Conservation (phyloP, 1,284 basidiomycete genomes). For the Phellopilus nigrolimitatus region DNA sequence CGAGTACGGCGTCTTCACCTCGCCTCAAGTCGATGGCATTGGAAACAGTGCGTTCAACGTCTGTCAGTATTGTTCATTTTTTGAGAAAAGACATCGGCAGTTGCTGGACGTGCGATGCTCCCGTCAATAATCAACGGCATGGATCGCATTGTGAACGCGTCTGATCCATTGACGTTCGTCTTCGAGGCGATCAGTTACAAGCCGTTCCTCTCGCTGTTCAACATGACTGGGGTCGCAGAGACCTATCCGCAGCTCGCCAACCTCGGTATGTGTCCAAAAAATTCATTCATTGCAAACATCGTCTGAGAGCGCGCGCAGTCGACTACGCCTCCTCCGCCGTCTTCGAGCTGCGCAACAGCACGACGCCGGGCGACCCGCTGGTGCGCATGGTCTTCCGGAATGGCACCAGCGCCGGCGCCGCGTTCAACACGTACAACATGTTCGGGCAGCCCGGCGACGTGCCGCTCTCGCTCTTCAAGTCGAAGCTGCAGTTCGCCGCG, state of each 20-base stretch:
- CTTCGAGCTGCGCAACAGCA: conserved; percentile 36
- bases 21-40: conserved; percentile 32
- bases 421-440: conserved; percentile 28
- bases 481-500: conserved; percentile 37
- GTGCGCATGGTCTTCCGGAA: conserved; percentile 60
- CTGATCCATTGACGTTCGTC: conserved; percentile 39
- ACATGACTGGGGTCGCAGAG: conserved; percentile 39
- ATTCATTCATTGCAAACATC: neutral
- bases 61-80: conserved; percentile 24
- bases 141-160: conserved; percentile 38
- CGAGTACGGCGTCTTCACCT: conserved; percentile 45
- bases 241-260: conserved; percentile 31
- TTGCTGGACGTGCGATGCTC: conserved; percentile 43
- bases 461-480: conserved; percentile 51
- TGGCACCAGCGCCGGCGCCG: conserved; percentile 36
- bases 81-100: conserved; percentile 27
- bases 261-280: conserved; percentile 29
- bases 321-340: conserved; percentile 43
- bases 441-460: conserved; percentile 39
- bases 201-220: conserved; percentile 51
- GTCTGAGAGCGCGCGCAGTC: conserved; percentile 25
- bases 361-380: conserved; percentile 32
- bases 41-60: conserved; percentile 41
- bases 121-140: conserved; percentile 42
- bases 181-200: conserved; percentile 47